phyloP scores from a whole-genome alignment of 176 grass and related monocot genomes.

The Phoenix roebelenii region DNA sequence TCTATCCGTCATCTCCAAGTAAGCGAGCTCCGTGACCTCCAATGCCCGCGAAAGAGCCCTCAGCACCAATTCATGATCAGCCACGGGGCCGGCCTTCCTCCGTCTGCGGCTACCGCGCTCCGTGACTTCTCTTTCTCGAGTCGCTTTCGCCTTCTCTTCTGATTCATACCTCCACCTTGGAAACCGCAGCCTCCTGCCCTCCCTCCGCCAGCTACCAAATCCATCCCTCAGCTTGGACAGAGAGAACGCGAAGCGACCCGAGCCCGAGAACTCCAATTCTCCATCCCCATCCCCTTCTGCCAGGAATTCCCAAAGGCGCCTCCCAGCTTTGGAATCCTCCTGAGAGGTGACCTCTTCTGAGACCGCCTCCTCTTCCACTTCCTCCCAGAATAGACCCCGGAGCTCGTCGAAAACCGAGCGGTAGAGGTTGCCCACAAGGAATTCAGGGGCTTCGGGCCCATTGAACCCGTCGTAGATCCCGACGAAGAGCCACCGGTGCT shows the following conservation, averaged over 20 bases:
- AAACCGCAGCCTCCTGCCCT: slow-evolving; percentile 12
- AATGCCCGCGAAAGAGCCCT: slow-evolving; percentile 54
- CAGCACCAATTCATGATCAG: slow-evolving; percentile 55
- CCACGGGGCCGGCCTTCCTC: slow-evolving; percentile 27
- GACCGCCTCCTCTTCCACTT: slow-evolving; percentile 7
- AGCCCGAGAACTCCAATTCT: slow-evolving; percentile 60
- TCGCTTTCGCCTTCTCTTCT: slow-evolving; percentile 32
- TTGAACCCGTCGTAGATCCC: slow-evolving; percentile 98
- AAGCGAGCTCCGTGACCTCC: slow-evolving; percentile 36
- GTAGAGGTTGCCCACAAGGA: slow-evolving; percentile 75
- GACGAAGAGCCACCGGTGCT: slow-evolving; percentile 83
- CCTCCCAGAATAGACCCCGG: slow-evolving; percentile 64
- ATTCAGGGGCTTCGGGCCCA: slow-evolving; percentile 80
- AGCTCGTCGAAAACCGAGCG: slow-evolving; percentile 54
- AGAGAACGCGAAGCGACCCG: slow-evolving; percentile 64
- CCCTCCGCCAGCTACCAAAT: slow-evolving; percentile 10
- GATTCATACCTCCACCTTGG: slow-evolving; percentile 35
- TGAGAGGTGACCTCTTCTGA: slow-evolving; percentile 3
- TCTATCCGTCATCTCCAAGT: slow-evolving; percentile 62
- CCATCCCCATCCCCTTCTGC: slow-evolving; percentile 48
- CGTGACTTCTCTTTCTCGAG: slow-evolving; percentile 7
- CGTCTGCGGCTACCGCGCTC: slow-evolving; percentile 5
- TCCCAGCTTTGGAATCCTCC: slow-evolving; percentile 15
- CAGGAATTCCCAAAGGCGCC: slow-evolving; percentile 68
- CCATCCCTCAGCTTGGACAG: slow-evolving; percentile 47